These are phyloP conservation scores for Fraxinus pennsylvanica DNA, from an alignment of 257 asterid species.

Conservation along the genomic window DNA sequence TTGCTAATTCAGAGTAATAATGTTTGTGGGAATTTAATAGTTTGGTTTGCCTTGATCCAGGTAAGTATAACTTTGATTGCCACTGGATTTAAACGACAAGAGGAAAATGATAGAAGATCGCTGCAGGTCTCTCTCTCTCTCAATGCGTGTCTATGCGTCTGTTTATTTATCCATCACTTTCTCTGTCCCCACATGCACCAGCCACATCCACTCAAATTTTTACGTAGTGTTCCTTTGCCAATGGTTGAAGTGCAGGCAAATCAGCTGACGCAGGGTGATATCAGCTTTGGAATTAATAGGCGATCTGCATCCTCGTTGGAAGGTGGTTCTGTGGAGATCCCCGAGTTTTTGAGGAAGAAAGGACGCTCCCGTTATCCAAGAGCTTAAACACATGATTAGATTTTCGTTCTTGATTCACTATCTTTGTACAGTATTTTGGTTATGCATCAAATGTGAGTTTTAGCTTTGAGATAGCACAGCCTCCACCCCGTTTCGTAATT, in stretches of 20 bases:
- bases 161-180: background rate
- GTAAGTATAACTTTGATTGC: constrained; percentile 91
- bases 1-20: no score
- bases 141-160: background rate
- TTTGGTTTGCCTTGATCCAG: constrained; percentile 41
- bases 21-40: no score
- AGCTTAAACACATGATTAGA: constrained; percentile 43
- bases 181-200: background rate
- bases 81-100: constrained; percentile 94
- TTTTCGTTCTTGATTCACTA: background rate
- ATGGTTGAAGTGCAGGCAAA: constrained; percentile 50
- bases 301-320: constrained; percentile 70
- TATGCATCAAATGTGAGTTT: constrained; percentile 16
- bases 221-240: background rate
- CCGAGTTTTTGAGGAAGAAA: constrained; percentile 86
- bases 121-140: constrained; percentile 53
- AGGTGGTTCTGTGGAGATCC: constrained; percentile 77
- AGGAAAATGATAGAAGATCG: constrained; percentile 75
- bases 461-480: constrained; percentile 24
- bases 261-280: constrained; percentile 64
- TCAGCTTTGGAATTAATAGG: constrained; percentile 54
- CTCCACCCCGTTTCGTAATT: background rate
- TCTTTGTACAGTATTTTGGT: constrained; percentile 37
- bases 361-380: constrained; percentile 84
- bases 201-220: background rate